Evolutionary conservation across 208 protist genomes (phyloP), one percentile per base, ranked within the genome.

Genomic region (Crithidia thermophila): DNA sequence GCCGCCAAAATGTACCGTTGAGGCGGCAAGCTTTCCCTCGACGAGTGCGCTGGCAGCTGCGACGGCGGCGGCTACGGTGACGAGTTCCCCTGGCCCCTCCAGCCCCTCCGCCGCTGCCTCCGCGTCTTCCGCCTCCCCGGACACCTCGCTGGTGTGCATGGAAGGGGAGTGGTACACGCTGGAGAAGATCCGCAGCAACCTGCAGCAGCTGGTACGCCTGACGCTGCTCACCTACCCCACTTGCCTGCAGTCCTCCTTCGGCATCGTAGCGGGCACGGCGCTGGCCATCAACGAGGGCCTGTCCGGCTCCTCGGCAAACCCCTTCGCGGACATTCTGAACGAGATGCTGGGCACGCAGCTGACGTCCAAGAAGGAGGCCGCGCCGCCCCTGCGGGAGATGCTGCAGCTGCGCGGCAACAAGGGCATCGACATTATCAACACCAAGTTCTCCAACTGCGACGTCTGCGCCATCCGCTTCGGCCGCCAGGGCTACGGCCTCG

Each of bases 381-480:
- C 56, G 5, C 33, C 62, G 46, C 47, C 30, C 31, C 34, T 49
- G 59, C 53, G 57, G 18, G 56, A 75, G n/a, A 85, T 92, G 73
- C 65, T 85, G 51, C 76, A 81, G 61, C 69, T 91, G 42, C 79
- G 81, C 27, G 81, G 84, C 47, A 86, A 81, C 69, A 73, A 62
- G 28, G 87, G 87, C 31, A 73, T 95, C 37, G 83, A 90, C 53
- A 84, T 95, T 46, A 46, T 88, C 56, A 79, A 82, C 45, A 93
- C 86, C 1, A 79, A 82, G 53, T 94, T 96, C 76, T 82, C 77
- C 45, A 74, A 74, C 58, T 96, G 91, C 67, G 76, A 52, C 46
- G 36, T 87, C 9, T 93, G 87, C 63, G 88, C 85, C 3, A 82
- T 96, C 49, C 84, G 84, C 36, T 96, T 94, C 65, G 87, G 84